Evolutionary conservation across 257 asterid species (phyloP).

Genomic region (Ehretia macrophylla): DNA sequence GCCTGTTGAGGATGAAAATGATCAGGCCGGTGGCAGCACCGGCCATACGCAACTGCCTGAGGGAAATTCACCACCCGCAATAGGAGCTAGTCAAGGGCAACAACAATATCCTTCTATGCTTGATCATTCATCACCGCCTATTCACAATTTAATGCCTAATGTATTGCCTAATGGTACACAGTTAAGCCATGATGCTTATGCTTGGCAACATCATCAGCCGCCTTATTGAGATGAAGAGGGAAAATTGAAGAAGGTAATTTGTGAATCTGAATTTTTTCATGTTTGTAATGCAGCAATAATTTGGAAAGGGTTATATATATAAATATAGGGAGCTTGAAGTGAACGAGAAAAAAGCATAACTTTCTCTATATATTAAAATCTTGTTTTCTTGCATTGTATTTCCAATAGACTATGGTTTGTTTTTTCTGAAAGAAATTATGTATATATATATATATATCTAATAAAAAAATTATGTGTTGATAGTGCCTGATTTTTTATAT

Average conservation of each 20-base stretch:
- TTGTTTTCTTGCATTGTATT: neutral
- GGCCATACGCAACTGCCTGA: neutral
- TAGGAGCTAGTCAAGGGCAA: slow-evolving; percentile 13
- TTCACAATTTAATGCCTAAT: slow-evolving; percentile 39
- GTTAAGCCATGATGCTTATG: slow-evolving; percentile 42
- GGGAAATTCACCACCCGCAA: slow-evolving; percentile 23
- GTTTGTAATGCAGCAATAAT: neutral
- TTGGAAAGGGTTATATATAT: neutral
- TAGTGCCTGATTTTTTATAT: no score
- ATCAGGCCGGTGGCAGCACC: slow-evolving; percentile 8
- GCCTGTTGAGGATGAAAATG: slow-evolving; percentile 7
- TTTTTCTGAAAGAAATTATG: neutral
- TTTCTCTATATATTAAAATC: neutral
- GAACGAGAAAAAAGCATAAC: neutral
- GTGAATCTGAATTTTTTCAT: neutral
- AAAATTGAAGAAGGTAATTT: no score
- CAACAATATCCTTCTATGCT: slow-evolving; percentile 24
- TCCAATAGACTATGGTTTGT: slow-evolving; percentile 1
- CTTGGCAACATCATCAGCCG: slow-evolving; percentile 38
- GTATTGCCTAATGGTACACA: slow-evolving; percentile 38
- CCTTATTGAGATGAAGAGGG: slow-evolving; percentile 24
- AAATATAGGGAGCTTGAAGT: neutral
- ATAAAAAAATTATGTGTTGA: no score
- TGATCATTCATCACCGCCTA: slow-evolving; percentile 31
- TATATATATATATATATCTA: neutral